phyloP scores from a whole-genome alignment of 345 rosid species.

The Acer yangbiense region DNA sequence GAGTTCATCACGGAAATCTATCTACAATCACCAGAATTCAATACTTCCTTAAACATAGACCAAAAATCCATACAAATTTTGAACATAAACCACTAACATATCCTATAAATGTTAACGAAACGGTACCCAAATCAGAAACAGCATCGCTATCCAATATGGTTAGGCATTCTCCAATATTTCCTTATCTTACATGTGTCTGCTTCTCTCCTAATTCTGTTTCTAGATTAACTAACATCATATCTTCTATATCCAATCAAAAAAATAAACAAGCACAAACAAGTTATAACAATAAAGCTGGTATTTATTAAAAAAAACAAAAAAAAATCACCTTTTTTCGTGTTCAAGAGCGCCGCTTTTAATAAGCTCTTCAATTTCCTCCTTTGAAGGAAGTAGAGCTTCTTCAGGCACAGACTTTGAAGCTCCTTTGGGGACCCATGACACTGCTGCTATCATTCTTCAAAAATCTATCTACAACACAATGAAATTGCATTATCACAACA shows the following conservation, averaged over 20 bases:
- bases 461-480: neutral
- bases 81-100: neutral
- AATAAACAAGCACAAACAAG: neutral
- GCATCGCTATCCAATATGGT: neutral
- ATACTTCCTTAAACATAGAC: neutral
- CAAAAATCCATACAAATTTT: neutral
- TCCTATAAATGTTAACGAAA: neutral
- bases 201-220: neutral
- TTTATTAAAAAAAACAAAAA: neutral
- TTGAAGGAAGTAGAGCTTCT: constrained; percentile 76
- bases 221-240: neutral
- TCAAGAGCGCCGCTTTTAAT: constrained; percentile 54
- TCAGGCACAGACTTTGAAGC: constrained; percentile 61
- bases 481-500: no score
- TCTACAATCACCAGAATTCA: neutral
- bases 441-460: constrained; percentile 69
- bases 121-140: neutral
- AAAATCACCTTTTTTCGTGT: constrained; percentile 36
- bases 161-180: neutral
- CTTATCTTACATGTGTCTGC: neutral
- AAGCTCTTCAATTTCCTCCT: constrained; percentile 80
- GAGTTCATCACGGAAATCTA: neutral
- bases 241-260: no score
- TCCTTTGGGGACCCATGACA: constrained; percentile 92
- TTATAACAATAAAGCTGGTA: neutral